Evolutionary conservation across 257 asterid genomes (phyloP).

Genomic region (Lycium ferocissimum): DNA sequence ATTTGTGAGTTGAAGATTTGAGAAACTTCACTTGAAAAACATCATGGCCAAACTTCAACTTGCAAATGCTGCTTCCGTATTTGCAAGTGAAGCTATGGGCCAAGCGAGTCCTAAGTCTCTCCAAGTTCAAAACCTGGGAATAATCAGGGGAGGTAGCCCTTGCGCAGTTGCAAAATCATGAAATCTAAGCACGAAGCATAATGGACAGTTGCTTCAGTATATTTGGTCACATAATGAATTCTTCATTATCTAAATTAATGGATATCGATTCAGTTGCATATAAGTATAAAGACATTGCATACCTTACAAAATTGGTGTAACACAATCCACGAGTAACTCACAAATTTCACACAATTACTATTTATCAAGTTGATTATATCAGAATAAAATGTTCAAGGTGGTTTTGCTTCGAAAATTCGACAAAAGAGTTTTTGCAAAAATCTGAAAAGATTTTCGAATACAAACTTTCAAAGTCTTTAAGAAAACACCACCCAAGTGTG

Average conservation of each 20-base stretch:
- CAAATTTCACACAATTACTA: neutral
- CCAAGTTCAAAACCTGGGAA: neutral
- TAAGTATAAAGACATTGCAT: neutral
- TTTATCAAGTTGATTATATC: neutral
- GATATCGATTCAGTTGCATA: neutral
- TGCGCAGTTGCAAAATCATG: neutral
- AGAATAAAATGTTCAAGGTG: neutral
- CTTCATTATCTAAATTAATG: neutral
- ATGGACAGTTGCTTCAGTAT: neutral
- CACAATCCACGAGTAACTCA: neutral
- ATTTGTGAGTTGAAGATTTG: neutral
- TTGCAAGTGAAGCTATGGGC: neutral
- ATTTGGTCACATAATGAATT: neutral
- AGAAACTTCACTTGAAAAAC: neutral
- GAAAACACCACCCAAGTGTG: neutral
- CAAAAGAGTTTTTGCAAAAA: no score
- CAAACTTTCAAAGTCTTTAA: neutral
- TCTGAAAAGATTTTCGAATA: neutral
- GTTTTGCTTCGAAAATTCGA: neutral
- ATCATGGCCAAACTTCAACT: neutral
- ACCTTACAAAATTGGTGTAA: neutral
- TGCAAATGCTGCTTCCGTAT: slow-evolving; percentile 5
- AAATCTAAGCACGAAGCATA: neutral
- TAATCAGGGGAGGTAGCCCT: neutral
- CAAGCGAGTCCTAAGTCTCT: neutral